Conservation (phyloP, 768 basidiomycete genomes). For the Boletus speciosus region DNA sequence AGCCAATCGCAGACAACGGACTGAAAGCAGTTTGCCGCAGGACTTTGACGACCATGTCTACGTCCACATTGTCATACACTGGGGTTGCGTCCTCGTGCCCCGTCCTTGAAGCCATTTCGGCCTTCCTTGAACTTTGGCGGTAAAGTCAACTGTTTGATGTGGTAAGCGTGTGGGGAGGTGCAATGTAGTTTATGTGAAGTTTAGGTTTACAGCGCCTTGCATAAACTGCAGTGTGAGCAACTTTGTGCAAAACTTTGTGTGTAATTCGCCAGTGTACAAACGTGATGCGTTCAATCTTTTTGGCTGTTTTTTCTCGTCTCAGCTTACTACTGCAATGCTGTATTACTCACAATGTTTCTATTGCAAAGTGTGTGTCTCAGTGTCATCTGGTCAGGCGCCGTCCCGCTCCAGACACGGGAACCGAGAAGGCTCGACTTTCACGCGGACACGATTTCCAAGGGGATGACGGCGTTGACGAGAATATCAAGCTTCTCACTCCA, state of each 20-base stretch:
- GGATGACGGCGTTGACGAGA: background rate
- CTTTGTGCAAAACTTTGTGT: too few relatives aligned
- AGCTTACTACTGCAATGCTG: too few relatives aligned
- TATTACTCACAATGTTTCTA: too few relatives aligned
- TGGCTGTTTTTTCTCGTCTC: too few relatives aligned
- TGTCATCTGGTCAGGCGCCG: background rate
- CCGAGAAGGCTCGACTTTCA: background rate
- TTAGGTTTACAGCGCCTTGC: too few relatives aligned
- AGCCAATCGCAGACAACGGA: constrained; percentile 34
- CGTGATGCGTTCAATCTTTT: too few relatives aligned
- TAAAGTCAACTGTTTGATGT: background rate
- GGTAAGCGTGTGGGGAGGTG: too few relatives aligned
- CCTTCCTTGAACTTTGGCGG: background rate
- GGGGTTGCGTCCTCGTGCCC: constrained; percentile 39
- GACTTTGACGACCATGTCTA: constrained; percentile 79
- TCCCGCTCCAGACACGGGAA: background rate
- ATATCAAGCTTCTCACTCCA: background rate
- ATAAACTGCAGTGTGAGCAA: too few relatives aligned
- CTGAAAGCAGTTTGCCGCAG: constrained; percentile 77
- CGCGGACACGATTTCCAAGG: background rate
- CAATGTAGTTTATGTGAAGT: too few relatives aligned
- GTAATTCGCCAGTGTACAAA: too few relatives aligned
- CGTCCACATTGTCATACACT: constrained; percentile 66
- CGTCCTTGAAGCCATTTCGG: constrained; percentile 16
- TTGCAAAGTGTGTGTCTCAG: too few relatives aligned